Base-by-base conservation (phyloP, 257 asterid genomes). In the Rehmannia glutinosa region DNA sequence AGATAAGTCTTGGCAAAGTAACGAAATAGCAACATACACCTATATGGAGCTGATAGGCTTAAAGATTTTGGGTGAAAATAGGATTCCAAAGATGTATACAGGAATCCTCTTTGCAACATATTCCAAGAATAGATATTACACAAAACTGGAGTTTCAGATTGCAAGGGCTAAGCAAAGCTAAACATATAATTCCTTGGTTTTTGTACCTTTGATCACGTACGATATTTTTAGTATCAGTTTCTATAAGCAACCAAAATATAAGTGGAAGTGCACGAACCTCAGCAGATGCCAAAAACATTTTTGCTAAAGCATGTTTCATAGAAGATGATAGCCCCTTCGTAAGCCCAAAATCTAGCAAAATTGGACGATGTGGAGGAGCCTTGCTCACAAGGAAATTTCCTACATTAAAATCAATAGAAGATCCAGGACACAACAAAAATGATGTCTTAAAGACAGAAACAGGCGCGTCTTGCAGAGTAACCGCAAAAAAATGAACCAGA, bases 331-430 rank as follows among this genome's bases (percentile, higher is more conserved):
- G 78, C 54, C 71, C 72, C 80, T 93, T 93, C 20, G 98, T 93
- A 41, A 93, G 97, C 77, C 98, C 98, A 81, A 93, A 93, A 78
- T 93, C 98, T 45, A 93, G 93, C 73, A 93, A 84, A 69, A 93
- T 77, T 39, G 98, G 97, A 69, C 81, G 91, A 87, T 93, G 92
- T n/a, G 97, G 98, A 71, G 88, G 87, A 60, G 74, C 86, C 87
- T 77, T 90, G 84, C 97, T 93, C 80, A 93, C 97, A 36, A 93
- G 98, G 80, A 93, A 93, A 80, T 93, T 93, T 57, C 98, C 98
- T 91, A 69, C 27, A 74, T 69, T 62, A 50, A 43, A 69, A 73
- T 39, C 73, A 80, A 66, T 16, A 75, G 46, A 74, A 51, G 67
- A 51, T 39, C 53, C 62, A 63, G 27, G 50, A 66, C 30, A 43